Base-by-base conservation (phyloP, 1,139 yeast species). In the Sugiyamaella pinicola region DNA sequence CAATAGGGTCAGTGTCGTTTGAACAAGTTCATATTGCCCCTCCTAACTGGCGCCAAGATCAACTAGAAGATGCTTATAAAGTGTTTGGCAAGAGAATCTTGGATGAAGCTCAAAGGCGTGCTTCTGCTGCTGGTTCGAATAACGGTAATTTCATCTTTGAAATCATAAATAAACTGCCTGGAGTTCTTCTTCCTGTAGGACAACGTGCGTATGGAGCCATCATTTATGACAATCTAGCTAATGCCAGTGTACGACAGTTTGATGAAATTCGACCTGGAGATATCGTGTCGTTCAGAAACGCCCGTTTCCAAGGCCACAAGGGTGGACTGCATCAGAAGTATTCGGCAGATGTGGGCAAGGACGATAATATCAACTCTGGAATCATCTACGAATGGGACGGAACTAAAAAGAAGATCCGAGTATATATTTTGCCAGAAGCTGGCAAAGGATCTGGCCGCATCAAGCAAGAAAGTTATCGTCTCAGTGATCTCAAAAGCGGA, bases 231-330 rank as follows among this genome's bases (percentile, higher is more conserved):
- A 84, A 83, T 65, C 69, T 79, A 56, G 82, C 80, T 63, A 82
- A 81, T 61, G 75, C 80, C 47, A 83, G 83, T 38, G 80, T 83
- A 12, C 74, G 78, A 18, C 81, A 80, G 59, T 62, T 73, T 29
- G 93, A 83, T 52, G 87, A 83, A 44, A 80, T 89, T 54, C 78
- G 80, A 49, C 84, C 95, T 0, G 99, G 99, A 54, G 98, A 93
- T 67, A 76, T 93, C 15, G 71, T 89, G 46, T 85, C 89, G 56
- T 79, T 89, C 59, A 81, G 84, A 62, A 81, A 82, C 55, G 96
- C 90, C 8, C 79, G 79, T 57, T 90, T 91, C 70, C 82, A 80
- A 55, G 80, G 84, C 7, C 88, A 84, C 61, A 84, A 84, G 65
- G 76, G 76, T 15, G 64, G 73, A 1, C 79, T 84, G 51, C 80